Percentiles rank a stretch among this genome's conserved stretches.
Evolutionary conservation across 2,329 filamentous ascomycete genomes (phyloP).

Genomic region (Scedosporium minutisporum): DNA sequence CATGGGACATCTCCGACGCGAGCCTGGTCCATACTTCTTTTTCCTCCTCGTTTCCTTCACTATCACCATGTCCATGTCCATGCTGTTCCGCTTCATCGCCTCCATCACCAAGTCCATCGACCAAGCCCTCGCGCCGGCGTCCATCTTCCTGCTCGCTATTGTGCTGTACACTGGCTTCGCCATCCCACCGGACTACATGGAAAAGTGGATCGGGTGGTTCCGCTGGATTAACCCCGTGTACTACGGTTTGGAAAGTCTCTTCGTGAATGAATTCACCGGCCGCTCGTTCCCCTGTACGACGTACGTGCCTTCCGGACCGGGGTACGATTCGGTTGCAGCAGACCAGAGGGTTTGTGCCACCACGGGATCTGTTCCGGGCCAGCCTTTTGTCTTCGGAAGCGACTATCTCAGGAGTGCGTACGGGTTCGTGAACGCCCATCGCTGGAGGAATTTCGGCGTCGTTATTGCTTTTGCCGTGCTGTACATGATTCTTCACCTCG

Average conservation of each 20-base stretch:
- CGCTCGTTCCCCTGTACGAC: slow-evolving; percentile 24
- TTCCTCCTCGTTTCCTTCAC: slow-evolving; percentile 52
- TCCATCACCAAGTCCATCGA: slow-evolving; percentile 37
- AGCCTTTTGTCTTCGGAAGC: slow-evolving; percentile 32
- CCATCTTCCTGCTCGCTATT: slow-evolving; percentile 41
- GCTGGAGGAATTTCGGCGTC: slow-evolving; percentile 57
- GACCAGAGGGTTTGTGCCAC: slow-evolving; percentile 33
- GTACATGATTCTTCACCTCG: slow-evolving; percentile 37
- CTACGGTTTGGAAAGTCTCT: slow-evolving; percentile 31
- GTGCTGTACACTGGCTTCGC: slow-evolving; percentile 46
- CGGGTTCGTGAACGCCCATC: slow-evolving; percentile 36
- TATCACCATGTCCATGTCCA: slow-evolving; percentile 53
- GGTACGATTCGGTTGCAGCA: slow-evolving; percentile 17
- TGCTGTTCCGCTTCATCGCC: slow-evolving; percentile 44
- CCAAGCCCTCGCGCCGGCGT: slow-evolving; percentile 39
- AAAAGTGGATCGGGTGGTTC: slow-evolving; percentile 41
- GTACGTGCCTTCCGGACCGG: slow-evolving; percentile 13
- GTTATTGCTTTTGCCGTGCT: slow-evolving; percentile 43
- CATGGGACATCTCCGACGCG: slow-evolving; percentile 30
- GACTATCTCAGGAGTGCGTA: slow-evolving; percentile 36
- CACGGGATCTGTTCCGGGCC: slow-evolving; percentile 37
- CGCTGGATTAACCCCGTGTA: slow-evolving; percentile 54
- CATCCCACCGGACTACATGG: slow-evolving; percentile 25
- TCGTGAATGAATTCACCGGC: slow-evolving; percentile 16
- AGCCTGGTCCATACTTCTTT: slow-evolving; percentile 54